A percentile compares a stretch with the other conserved stretches of the same genome.
These are phyloP conservation scores for Whalleya microplaca DNA, from an alignment of 2,329 filamentous ascomycete species.

Conservation along the genomic window DNA sequence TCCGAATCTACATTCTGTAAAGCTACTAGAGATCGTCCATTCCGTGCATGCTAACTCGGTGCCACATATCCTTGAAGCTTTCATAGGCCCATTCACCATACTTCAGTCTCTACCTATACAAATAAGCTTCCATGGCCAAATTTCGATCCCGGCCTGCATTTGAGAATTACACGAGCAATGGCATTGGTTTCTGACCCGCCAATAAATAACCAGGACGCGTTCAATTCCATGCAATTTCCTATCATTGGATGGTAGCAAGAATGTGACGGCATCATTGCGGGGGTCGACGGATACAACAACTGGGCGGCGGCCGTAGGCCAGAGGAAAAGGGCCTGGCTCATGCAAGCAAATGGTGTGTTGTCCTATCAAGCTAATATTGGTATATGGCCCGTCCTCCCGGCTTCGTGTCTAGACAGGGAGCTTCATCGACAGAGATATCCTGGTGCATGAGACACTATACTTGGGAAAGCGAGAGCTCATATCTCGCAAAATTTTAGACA, in stretches of 20 bases:
- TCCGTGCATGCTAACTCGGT: conserved; percentile 7
- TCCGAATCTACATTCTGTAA: neutral
- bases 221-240: conserved; percentile 13
- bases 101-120: conserved; percentile 1
- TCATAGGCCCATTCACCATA: conserved; percentile 4
- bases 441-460: neutral
- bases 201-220: conserved; percentile 8
- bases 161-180: neutral
- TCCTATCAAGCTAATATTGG: neutral
- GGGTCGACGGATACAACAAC: conserved; percentile 1
- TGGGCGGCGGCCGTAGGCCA: neutral
- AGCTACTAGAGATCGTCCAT: neutral
- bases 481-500: too few species aligned
- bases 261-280: conserved; percentile 15
- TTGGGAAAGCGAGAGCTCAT: too few species aligned
- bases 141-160: conserved; percentile 18
- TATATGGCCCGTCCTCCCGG: neutral
- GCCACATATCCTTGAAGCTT: conserved; percentile 3
- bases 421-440: conserved; percentile 3
- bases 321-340: conserved; percentile 1
- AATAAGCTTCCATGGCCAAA: conserved; percentile 7
- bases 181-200: conserved; percentile 13
- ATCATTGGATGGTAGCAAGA: conserved; percentile 11
- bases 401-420: conserved; percentile 3
- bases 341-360: neutral